These are phyloP conservation scores for Leishmania mexicana DNA, from an alignment of 208 protist genomes.

Conservation along the genomic window DNA sequence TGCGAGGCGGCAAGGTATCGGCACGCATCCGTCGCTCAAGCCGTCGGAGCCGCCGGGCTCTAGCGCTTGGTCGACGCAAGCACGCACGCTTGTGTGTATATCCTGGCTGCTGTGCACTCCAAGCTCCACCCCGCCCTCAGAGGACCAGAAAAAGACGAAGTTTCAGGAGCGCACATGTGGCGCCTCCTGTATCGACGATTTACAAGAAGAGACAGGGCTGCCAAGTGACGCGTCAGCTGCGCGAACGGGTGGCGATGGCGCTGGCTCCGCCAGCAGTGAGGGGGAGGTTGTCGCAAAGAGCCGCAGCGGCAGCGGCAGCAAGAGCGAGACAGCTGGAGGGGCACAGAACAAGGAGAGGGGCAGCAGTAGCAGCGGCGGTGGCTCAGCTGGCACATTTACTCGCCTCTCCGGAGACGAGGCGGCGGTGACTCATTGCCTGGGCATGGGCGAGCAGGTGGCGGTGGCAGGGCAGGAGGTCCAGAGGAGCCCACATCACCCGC, in stretches of 20 bases:
- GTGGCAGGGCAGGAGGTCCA: constrained; percentile 1
- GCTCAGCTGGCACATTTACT: constrained; percentile 14
- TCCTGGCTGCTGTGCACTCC: constrained; percentile 22
- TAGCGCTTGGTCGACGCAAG: constrained; percentile 7
- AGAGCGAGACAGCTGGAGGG: not conserved
- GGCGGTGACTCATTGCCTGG: constrained; percentile 19
- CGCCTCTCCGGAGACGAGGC: constrained; percentile 12
- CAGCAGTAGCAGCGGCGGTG: not conserved
- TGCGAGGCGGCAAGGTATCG: not conserved
- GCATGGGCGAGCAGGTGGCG: constrained; percentile 16
- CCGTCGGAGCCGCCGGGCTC: not conserved
- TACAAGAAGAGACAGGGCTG: not conserved
- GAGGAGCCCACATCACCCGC: not conserved
- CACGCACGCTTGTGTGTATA: constrained; percentile 20
- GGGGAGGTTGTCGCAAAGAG: not conserved
- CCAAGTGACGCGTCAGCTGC: not conserved
- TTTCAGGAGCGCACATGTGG: not conserved
- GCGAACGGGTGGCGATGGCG: not conserved
- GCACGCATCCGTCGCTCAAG: not conserved
- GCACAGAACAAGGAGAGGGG: no score
- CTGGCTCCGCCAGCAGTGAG: not conserved
- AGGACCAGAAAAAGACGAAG: constrained; percentile 18
- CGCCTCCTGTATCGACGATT: not conserved
- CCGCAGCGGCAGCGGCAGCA: not conserved
- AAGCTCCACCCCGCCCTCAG: constrained; percentile 14